Evolutionary conservation across 2,329 filamentous ascomycete species (phyloP), one percentile per base, ranked within the genome.

Genomic region (Xylaria sp.): DNA sequence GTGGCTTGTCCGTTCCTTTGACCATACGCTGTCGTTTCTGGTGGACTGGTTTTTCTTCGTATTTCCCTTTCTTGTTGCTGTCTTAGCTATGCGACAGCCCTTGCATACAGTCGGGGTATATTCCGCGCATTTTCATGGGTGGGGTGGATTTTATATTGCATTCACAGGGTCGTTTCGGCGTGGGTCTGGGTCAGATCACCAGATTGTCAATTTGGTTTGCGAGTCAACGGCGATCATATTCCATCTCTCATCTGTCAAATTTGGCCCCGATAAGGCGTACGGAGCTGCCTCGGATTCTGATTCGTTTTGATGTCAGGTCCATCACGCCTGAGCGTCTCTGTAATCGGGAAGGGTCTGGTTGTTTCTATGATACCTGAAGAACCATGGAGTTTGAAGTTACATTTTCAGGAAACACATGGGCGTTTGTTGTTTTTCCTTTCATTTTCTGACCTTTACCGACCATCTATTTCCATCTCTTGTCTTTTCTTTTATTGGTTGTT

Each of bases 291-390:
- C 15, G 46, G 61, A 2, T 23, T 63, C 60, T 55, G 18, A 44
- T 63, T 60, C 55, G 34, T 65, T 65, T 65, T n/a, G 25, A 69
- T 62, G 18, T 63, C 51, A 25, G 10, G 61, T 56, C 59, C 59
- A n/a, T 71, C 50, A 66, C 55, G n/a, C 37, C 46, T 59, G 34
- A 63, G 69, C 72, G 69, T 71, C 54, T 68, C 50, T 66, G 60
- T 63, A 65, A 63, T 54, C 51, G 65, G 70, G 59, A 69, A 28
- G 56, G 69, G 68, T 69, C 51, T 69, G 71, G 69, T 71, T 72
- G 66, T 66, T 73, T 73, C 61, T 66, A 76, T 74, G 74, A 76
- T 77, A 76, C 75, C 74, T 76, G 67, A 71, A 69, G 71, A 73
- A 69, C 63, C 59, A 71, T 46, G 74, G 73, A 74, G 74, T 74